Conservation (phyloP, 306 rosid genomes). For the Neltuma alba region DNA sequence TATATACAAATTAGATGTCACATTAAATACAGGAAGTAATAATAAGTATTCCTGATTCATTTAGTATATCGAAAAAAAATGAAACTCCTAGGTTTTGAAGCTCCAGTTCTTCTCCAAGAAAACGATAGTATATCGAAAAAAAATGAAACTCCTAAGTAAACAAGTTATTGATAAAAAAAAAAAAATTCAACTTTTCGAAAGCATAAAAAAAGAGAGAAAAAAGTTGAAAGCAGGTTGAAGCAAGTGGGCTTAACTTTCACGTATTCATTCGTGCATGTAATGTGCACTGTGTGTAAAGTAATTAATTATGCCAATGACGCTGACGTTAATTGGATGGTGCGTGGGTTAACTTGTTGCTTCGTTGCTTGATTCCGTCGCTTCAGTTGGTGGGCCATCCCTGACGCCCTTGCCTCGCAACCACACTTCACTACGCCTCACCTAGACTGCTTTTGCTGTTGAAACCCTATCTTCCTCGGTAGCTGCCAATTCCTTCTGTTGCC, state of each 20-base stretch:
- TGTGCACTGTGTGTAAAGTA: background rate
- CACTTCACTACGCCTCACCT: constrained; percentile 8
- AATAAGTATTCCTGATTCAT: background rate
- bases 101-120: background rate
- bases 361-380: constrained; percentile 48
- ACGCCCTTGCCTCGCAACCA: constrained; percentile 14
- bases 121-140: background rate
- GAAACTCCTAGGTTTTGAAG: too few relatives aligned
- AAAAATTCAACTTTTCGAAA: background rate
- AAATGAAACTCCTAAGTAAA: too few relatives aligned
- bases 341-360: constrained; percentile 13
- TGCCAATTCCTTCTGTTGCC: background rate
- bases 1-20: too few relatives aligned
- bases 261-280: background rate
- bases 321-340: constrained; percentile 7
- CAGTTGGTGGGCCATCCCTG: constrained; percentile 28
- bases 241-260: background rate
- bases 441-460: constrained; percentile 22
- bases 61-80: too few relatives aligned
- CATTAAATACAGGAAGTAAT: too few relatives aligned
- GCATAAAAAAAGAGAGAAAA: background rate
- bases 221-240: background rate
- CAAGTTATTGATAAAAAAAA: background rate
- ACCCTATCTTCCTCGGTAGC: background rate
- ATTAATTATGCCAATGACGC: too few relatives aligned